Evolutionary conservation across 2,329 filamentous ascomycete species (phyloP), one percentile per base, ranked within the genome.

Genomic region (Botrytis cinerea): DNA sequence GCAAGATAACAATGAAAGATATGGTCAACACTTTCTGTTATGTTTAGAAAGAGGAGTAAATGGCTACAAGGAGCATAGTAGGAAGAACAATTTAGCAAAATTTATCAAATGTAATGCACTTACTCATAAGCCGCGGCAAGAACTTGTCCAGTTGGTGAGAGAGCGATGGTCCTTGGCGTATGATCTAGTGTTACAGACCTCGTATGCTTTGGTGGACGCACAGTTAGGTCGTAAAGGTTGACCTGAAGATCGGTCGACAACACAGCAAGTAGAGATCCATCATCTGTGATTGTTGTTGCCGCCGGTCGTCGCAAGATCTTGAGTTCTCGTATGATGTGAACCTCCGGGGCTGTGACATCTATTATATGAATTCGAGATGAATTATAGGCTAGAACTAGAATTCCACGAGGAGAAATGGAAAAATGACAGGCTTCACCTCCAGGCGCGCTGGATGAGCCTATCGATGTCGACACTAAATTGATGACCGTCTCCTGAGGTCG

Each of bases 351-450:
- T 35, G 87, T 86, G 5, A 93, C 85, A 80, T 95, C 91, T 70
- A 97, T 84, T 48, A 97, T 88, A 78, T 95, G 92, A 76, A 97
- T 93, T 73, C 94, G 87, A 20, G 93, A 95, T 54, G 94, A 97
- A 82, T 93, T 97, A 81, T 94, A 93, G 70, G 92, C 93, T 59
- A 97, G 87, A 45, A 97, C 83, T 77, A 91, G 89, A 77, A 91
- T 90, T 3, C 93, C 93, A 71, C 87, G 89, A 9, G 93, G 90
- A 2, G 94, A 97, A 74, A 93, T 89, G 75, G 88, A 90, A 81
- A 97, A 97, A 72, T 93, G 92, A 84, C 97, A 93, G 63, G 93
- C 93, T 81, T 97, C 94, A 46, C 93, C 93, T 48, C 92, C 92
- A 1, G 93, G 94, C 3, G 88, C 88, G 35, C 93, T 93, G 1